Evolutionary conservation across 257 asterid genomes (phyloP).

Genomic region (Solanum lignicaule): DNA sequence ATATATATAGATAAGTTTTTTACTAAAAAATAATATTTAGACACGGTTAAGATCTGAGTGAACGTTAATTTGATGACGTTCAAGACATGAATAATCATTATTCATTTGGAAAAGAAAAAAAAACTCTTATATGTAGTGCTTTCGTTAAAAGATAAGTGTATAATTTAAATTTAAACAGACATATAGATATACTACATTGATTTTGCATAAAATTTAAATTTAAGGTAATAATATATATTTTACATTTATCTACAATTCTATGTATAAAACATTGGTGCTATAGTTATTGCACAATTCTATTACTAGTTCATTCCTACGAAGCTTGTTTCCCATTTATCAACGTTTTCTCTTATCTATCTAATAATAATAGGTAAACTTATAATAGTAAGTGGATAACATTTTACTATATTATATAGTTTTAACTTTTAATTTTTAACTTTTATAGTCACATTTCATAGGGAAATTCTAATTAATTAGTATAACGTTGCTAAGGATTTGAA

Average conservation of each 20-base stretch:
- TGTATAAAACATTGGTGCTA: background rate
- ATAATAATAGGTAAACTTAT: background rate
- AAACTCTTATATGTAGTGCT: background rate
- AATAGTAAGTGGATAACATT: background rate
- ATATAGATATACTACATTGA: background rate
- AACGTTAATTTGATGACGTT: background rate
- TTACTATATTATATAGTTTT: too few species aligned
- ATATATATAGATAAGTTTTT: too few species aligned
- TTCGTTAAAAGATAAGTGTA: background rate
- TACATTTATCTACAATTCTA: background rate
- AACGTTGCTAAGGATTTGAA: background rate
- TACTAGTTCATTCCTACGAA: background rate
- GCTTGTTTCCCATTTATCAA: background rate
- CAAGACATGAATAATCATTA: too few species aligned
- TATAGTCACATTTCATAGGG: background rate
- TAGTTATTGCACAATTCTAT: background rate
- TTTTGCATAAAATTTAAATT: background rate
- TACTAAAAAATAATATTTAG: too few species aligned
- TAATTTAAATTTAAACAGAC: too few species aligned
- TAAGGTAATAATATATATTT: background rate
- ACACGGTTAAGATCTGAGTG: background rate
- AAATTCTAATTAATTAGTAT: too few species aligned
- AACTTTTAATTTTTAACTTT: background rate
- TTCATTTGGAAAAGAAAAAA: fast-evolving
- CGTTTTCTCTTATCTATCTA: background rate